These are phyloP conservation scores for Fremontodendron californicum DNA, from an alignment of 345 rosid species.

Conservation along the genomic window DNA sequence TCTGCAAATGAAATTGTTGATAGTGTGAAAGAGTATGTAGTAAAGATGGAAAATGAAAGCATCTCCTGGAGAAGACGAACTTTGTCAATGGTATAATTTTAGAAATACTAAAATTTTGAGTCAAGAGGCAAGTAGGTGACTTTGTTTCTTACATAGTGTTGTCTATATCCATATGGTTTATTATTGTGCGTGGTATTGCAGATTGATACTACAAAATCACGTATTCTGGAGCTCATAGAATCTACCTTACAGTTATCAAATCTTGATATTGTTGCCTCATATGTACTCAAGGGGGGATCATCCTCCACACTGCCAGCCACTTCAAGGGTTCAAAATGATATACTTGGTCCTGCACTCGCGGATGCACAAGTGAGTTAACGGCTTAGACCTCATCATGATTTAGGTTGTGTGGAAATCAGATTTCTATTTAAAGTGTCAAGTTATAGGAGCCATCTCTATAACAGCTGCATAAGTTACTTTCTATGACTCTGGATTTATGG, in stretches of 20 bases:
- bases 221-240: slow-evolving; percentile 67
- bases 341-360: slow-evolving; percentile 69
- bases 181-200: slow-evolving; percentile 33
- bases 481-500: slow-evolving; percentile 6
- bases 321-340: slow-evolving; percentile 59
- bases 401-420: neutral
- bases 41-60: slow-evolving; percentile 78
- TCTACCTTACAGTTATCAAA: slow-evolving; percentile 76
- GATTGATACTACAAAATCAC: slow-evolving; percentile 68
- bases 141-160: slow-evolving; percentile 16
- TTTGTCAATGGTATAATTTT: slow-evolving; percentile 55
- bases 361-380: slow-evolving; percentile 47
- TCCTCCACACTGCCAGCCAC: slow-evolving; percentile 48
- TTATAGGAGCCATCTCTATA: neutral
- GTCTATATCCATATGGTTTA: slow-evolving; percentile 13
- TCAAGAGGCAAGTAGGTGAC: slow-evolving; percentile 17
- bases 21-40: slow-evolving; percentile 46
- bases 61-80: slow-evolving; percentile 68
- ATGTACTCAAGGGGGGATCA: slow-evolving; percentile 54
- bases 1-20: slow-evolving; percentile 47
- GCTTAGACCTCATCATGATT: slow-evolving; percentile 9
- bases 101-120: slow-evolving; percentile 4
- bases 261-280: slow-evolving; percentile 63
- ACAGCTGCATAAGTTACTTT: neutral
- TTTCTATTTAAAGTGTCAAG: neutral